Conservation (phyloP, 352 stramenopile genomes). For the Globisporangium spiculum region DNA sequence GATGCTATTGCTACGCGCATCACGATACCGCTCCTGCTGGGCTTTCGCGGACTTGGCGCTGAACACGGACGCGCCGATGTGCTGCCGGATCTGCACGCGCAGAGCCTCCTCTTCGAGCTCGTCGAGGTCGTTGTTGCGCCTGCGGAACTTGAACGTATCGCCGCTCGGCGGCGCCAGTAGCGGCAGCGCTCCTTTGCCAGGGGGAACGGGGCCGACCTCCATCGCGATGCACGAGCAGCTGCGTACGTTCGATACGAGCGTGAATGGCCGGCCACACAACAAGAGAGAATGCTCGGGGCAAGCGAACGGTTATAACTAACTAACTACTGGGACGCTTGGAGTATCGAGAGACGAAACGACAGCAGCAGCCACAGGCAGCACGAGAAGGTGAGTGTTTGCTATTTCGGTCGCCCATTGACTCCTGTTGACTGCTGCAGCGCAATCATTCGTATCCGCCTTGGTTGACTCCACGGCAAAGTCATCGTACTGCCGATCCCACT, state of each 20-base stretch:
- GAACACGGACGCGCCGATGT: slow-evolving; percentile 25
- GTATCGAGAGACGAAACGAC: neutral
- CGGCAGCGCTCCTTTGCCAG: slow-evolving; percentile 21
- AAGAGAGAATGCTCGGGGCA: neutral
- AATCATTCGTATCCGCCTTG: neutral
- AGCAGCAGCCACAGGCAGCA: neutral
- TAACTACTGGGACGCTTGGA: neutral
- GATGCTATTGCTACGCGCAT: slow-evolving; percentile 14
- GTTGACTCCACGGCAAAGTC: neutral
- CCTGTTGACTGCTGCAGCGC: neutral
- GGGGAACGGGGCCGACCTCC: slow-evolving; percentile 19
- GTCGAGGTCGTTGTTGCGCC: slow-evolving; percentile 45
- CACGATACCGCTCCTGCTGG: slow-evolving; percentile 13
- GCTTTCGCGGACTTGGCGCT: slow-evolving; percentile 9
- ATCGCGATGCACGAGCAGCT: slow-evolving; percentile 12
- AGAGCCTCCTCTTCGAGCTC: slow-evolving; percentile 44
- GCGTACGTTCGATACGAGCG: neutral
- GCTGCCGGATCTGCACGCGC: slow-evolving; percentile 43
- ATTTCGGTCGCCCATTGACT: neutral
- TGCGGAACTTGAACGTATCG: slow-evolving; percentile 35
- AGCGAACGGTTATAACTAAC: neutral
- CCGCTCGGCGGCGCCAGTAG: slow-evolving; percentile 34
- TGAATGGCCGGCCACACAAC: neutral
- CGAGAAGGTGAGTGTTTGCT: neutral
- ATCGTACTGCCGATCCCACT: neutral